Evolutionary conservation across 768 basidiomycete species (phyloP).

Genomic region (Strobilomyces confusus): DNA sequence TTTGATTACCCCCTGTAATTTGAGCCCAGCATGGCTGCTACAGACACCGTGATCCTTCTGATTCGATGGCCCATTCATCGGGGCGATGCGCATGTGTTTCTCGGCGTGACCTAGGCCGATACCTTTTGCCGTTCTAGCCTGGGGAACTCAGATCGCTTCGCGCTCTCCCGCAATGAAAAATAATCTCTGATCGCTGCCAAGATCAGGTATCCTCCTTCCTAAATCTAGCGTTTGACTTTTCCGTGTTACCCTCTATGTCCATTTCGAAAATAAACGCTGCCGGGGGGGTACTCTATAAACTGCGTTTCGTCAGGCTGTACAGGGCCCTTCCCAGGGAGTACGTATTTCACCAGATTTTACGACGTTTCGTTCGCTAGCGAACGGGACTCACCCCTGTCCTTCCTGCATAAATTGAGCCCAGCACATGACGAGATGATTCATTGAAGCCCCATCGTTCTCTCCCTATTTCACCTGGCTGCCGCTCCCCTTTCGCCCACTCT

Average conservation of each 20-base stretch:
- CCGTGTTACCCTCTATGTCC: constrained; percentile 13
- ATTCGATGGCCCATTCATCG: neutral
- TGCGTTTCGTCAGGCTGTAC: constrained; percentile 30
- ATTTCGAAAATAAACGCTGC: constrained; percentile 31
- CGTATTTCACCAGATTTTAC: constrained; percentile 29
- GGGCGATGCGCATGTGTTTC: neutral
- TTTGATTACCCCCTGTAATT: constrained; percentile 19
- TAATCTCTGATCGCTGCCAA: constrained; percentile 17
- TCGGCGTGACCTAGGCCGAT: constrained; percentile 9
- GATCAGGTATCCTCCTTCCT: constrained; percentile 19
- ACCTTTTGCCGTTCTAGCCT: constrained; percentile 5
- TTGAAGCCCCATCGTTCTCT: constrained; percentile 3
- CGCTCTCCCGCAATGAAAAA: constrained; percentile 13
- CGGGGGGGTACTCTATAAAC: constrained; percentile 14
- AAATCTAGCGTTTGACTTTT: constrained; percentile 26
- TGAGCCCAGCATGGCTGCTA: constrained; percentile 2
- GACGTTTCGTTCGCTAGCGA: constrained; percentile 24
- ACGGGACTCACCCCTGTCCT: constrained; percentile 17
- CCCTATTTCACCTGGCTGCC: constrained; percentile 2
- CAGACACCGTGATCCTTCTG: constrained; percentile 14
- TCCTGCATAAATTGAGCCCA: constrained; percentile 29
- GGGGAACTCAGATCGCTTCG: constrained; percentile 16
- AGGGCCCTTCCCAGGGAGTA: constrained; percentile 29
- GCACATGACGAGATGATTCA: neutral
- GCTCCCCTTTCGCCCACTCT: constrained; percentile 1